Conservation (phyloP, 768 basidiomycete species). For the Tylopilus intermedius region DNA sequence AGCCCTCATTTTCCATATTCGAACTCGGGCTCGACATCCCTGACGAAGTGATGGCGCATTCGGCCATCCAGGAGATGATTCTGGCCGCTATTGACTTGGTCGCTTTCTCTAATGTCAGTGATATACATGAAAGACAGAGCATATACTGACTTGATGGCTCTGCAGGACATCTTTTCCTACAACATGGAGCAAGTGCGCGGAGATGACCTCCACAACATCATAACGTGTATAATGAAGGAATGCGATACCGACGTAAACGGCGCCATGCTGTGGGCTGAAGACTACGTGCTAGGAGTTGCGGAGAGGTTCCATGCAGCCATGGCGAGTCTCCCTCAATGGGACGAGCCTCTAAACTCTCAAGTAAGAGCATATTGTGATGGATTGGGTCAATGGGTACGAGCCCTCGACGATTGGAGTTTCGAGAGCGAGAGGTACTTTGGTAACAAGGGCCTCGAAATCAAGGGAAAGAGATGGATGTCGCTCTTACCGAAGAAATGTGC, state of each 20-base stretch:
- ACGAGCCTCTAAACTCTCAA: background rate
- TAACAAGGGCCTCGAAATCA: background rate
- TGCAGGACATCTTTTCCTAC: background rate
- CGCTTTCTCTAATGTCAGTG: background rate
- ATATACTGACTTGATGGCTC: too few species aligned
- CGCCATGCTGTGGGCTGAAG: background rate
- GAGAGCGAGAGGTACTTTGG: background rate
- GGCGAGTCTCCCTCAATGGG: background rate
- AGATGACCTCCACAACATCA: background rate
- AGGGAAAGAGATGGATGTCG: background rate
- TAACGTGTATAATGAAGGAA: background rate
- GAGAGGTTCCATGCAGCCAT: background rate
- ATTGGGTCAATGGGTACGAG: background rate
- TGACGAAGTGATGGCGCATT: background rate
- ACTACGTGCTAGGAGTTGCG: background rate
- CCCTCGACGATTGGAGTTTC: background rate
- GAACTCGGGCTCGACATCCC: background rate
- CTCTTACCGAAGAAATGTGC: background rate
- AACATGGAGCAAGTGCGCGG: background rate
- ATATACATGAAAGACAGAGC: background rate
- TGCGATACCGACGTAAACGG: background rate
- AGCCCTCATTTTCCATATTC: background rate
- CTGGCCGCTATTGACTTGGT: background rate
- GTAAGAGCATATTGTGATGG: background rate
- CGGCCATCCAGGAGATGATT: background rate